A percentile compares a stretch with the other conserved stretches of the same genome.
Conservation (phyloP, 2,329 filamentous ascomycete species). For the Ophiosphaerella herpotricha region DNA sequence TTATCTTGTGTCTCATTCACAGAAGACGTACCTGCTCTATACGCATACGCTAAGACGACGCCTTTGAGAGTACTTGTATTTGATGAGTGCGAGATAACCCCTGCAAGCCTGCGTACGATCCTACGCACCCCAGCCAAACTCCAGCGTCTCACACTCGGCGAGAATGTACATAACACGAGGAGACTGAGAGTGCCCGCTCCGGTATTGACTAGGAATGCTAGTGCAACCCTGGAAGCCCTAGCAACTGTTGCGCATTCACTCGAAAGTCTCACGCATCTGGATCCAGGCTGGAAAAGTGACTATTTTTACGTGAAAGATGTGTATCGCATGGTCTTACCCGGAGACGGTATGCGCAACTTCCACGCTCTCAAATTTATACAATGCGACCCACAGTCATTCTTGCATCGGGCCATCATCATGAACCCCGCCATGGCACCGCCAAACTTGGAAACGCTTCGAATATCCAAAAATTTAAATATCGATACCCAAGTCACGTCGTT, state of each 20-base stretch:
- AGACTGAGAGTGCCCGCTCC: conserved; percentile 14
- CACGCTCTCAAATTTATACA: conserved; percentile 33
- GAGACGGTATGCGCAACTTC: conserved; percentile 39
- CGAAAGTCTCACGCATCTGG: conserved; percentile 32
- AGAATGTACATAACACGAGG: conserved; percentile 37
- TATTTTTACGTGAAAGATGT: conserved; percentile 14
- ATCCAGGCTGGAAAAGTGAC: conserved; percentile 28
- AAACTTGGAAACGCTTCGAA: conserved; percentile 30
- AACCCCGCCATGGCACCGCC: conserved; percentile 34
- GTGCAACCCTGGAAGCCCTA: conserved; percentile 30
- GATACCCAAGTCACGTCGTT: conserved; percentile 14
- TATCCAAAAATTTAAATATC: conserved; percentile 35
- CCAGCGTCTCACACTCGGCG: conserved; percentile 39
- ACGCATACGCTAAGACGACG: conserved; percentile 23
- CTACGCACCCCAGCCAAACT: conserved; percentile 34
- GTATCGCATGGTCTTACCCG: conserved; percentile 18
- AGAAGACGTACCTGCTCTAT: conserved; percentile 22
- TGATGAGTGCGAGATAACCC: conserved; percentile 41
- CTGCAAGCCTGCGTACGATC: conserved; percentile 29
- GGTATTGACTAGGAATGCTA: conserved; percentile 17
- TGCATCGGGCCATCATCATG: conserved; percentile 33
- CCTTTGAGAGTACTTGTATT: conserved; percentile 39
- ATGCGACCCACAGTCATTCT: conserved; percentile 37
- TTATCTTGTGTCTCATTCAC: conserved; percentile 38
- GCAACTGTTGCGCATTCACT: conserved; percentile 37